Evolutionary conservation across 345 rosid genomes (phyloP), one percentile per base, ranked within the genome.

Genomic region (Clausena lansium): DNA sequence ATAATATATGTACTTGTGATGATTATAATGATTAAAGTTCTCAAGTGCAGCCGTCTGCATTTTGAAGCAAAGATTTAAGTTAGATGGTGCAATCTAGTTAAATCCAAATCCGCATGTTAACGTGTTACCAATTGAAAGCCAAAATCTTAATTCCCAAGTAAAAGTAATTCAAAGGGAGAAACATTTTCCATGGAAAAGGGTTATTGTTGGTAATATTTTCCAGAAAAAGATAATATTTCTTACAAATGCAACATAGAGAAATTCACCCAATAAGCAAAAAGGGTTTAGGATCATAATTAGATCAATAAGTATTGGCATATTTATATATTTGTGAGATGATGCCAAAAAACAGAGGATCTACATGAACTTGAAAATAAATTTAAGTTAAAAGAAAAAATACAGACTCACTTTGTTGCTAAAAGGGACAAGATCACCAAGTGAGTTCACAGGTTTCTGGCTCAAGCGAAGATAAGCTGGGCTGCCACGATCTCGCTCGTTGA

Each of bases 391-490:
- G 7, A 36, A 6, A 3, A 2, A 2, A 15, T 2, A 13, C 27
- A 70, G 63, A 35, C 85, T 74, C 61, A 91, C 94, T 67, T 94
- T 94, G 87, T 94, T 92, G 69, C 91, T 94, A 79, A 94, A 94
- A 20, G 97, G 98, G 9, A 92, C 90, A 22, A 94, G 94, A 88
- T 94, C 98, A 4, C 98, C 98, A 19, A 92, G 93, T 52, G 92
- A 84, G 50, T 89, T 92, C 67, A 90, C 94, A n/a, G 87, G n/a
- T 77, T 92, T 94, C 73, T 92, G 90, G 80, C 94, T 91, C 86
- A 89, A 79, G 24, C 91, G 89, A 67, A 94, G 87, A 81, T 84
- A 84, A 19, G 96, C 97, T 22, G 98, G 97, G 78, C 98, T 94
- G 64, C 89, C 89, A 35, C 97, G 85, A 59, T 94, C 98, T 77